Evolutionary conservation across 148 eudicot species (phyloP).

Genomic region (Silene latifolia): DNA sequence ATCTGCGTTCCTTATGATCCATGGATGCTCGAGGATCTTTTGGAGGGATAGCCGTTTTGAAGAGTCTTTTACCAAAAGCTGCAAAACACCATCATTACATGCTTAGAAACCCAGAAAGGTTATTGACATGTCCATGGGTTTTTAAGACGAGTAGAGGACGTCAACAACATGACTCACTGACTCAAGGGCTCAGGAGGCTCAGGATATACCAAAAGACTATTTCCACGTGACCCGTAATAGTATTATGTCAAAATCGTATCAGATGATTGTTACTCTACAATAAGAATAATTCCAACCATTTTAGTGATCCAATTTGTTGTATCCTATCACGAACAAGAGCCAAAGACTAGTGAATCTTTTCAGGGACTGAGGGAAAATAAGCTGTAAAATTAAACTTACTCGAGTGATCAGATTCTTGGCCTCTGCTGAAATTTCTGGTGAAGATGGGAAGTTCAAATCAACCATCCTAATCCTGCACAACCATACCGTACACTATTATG

Average conservation of each 20-base stretch:
- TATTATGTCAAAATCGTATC: background rate
- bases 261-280: background rate
- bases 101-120: slow-evolving; percentile 10
- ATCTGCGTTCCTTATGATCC: slow-evolving; percentile 66
- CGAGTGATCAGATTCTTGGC: slow-evolving; percentile 68
- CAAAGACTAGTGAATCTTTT: background rate
- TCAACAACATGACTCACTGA: background rate
- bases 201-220: background rate
- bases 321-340: background rate
- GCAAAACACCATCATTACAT: slow-evolving; percentile 24
- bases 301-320: too few relatives aligned
- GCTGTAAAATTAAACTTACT: slow-evolving; percentile 34
- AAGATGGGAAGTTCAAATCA: slow-evolving; percentile 67
- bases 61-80: slow-evolving; percentile 88
- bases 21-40: slow-evolving; percentile 72
- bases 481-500: background rate
- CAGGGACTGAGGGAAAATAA: background rate
- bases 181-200: background rate
- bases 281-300: background rate
- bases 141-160: background rate
- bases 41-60: slow-evolving; percentile 76
- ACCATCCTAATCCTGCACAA: slow-evolving; percentile 61
- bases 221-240: background rate
- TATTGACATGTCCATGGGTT: background rate
- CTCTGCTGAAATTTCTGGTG: slow-evolving; percentile 54